Percentiles rank a stretch among this genome's conserved stretches.
Evolutionary conservation across 805 yeast genomes (phyloP).

Genomic region (Nakazawaea holstii): DNA sequence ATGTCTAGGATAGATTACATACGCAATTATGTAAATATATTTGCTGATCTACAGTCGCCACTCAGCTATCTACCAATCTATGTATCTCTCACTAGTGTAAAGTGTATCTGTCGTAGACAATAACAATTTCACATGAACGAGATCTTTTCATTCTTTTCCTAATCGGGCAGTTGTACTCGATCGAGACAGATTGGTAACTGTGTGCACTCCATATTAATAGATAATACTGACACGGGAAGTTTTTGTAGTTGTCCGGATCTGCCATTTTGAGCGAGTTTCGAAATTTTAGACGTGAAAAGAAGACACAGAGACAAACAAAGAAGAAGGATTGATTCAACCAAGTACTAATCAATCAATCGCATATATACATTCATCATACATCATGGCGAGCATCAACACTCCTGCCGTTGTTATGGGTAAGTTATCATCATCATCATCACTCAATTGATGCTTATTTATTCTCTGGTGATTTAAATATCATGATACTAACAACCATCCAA

Average conservation of each 20-base stretch:
- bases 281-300: not conserved
- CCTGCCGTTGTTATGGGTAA: conserved; percentile 97
- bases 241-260: not conserved
- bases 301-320: not conserved
- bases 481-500: conserved; percentile 5
- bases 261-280: not conserved
- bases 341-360: conserved; percentile 1
- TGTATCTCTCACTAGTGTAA: no score
- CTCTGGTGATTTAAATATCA: not conserved
- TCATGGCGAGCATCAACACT: conserved; percentile 63
- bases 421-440: conserved; percentile 26
- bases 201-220: no score
- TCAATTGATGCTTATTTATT: not conserved
- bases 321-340: not conserved
- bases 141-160: no score
- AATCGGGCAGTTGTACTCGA: not conserved
- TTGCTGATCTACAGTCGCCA: no score
- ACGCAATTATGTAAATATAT: no score
- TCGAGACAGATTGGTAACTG: no score
- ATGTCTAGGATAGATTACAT: no score
- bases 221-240: no score
- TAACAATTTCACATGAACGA: no score
- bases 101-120: no score
- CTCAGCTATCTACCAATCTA: no score
- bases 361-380: not conserved